Conservation (phyloP, 1,284 basidiomycete genomes). For the Ustilago sp. region DNA sequence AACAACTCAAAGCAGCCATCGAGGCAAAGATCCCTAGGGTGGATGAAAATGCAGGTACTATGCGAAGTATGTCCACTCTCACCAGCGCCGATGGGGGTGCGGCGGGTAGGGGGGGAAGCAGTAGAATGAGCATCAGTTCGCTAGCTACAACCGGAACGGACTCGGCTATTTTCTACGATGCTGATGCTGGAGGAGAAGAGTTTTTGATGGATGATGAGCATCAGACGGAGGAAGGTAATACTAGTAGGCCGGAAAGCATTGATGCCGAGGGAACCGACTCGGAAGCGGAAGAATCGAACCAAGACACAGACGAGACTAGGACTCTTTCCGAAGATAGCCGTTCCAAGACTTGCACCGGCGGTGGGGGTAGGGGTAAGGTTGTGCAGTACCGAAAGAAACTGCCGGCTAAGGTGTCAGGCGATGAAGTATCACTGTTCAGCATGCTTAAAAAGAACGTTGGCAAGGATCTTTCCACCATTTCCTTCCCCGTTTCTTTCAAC, state of each 20-base stretch:
- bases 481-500: constrained; percentile 70
- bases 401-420: constrained; percentile 75
- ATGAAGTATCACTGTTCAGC: constrained; percentile 87
- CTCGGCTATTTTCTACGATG: constrained; percentile 65
- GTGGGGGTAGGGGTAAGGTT: constrained; percentile 5
- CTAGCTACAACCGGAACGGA: constrained; percentile 57
- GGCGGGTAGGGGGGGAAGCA: constrained; percentile 14
- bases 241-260: constrained; percentile 58
- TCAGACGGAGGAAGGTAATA: constrained; percentile 48
- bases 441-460: constrained; percentile 89
- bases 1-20: constrained; percentile 53
- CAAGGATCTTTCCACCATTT: constrained; percentile 69
- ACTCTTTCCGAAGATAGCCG: constrained; percentile 21
- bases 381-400: constrained; percentile 72
- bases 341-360: constrained; percentile 1
- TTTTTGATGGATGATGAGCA: constrained; percentile 51
- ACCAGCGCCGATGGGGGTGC: constrained; percentile 1
- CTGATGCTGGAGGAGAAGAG: constrained; percentile 58
- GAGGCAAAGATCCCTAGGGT: constrained; percentile 53
- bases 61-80: constrained; percentile 48
- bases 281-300: constrained; percentile 67
- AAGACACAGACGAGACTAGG: constrained; percentile 34
- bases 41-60: constrained; percentile 44
- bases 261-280: constrained; percentile 57
- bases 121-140: constrained; percentile 50